Evolutionary conservation across 164 flowering plant species (phyloP), one percentile per base, ranked within the genome.

Genomic region (Brasenia schreberi): DNA sequence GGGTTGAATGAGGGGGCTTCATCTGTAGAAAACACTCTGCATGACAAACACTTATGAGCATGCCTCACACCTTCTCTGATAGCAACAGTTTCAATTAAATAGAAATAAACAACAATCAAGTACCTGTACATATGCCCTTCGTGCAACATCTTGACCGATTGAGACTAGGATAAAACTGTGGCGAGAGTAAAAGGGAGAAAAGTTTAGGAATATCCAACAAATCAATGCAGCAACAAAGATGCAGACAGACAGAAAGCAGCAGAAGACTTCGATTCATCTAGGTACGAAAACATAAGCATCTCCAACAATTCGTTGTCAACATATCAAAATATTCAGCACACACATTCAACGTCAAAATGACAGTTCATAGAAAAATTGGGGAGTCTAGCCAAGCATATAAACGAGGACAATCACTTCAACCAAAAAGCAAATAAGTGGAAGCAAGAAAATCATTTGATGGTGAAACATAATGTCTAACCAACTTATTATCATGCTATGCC

Each of bases 71-170:
- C 56, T 49, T 49, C 56, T 14, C 56, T 14, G 16, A 9, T 14
- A 49, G 56, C 16, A 49, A 49, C 56, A 49, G 16, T 9, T 49
- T 14, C 56, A 49, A 49, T 49, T 49, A 49, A 49, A 61, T 61
- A 4, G 39, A 33, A 33, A 33, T 33, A 33, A 62, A 65, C 19
- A 42, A n/a, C 14, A 9, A 23, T 62, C 6, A 19, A 12, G 45
- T 80, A 95, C 99, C 99, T 80, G 99, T 95, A 70, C 99, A 95
- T 75, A 95, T 95, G 76, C 99, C 87, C 80, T 95, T 95, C 76
- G 69, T 72, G 83, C 99, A 95, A 81, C 99, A 95, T 82, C 88
- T 87, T 67, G 99, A 90, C 49, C 99, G 86, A 69, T 95, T 95
- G 65, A 95, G 90, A 75, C 97, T 95, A 16, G 99, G 99, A 76